These are phyloP conservation scores for Kluyveromyces aestuarii DNA, from an alignment of 805 yeast species.

Conservation along the genomic window DNA sequence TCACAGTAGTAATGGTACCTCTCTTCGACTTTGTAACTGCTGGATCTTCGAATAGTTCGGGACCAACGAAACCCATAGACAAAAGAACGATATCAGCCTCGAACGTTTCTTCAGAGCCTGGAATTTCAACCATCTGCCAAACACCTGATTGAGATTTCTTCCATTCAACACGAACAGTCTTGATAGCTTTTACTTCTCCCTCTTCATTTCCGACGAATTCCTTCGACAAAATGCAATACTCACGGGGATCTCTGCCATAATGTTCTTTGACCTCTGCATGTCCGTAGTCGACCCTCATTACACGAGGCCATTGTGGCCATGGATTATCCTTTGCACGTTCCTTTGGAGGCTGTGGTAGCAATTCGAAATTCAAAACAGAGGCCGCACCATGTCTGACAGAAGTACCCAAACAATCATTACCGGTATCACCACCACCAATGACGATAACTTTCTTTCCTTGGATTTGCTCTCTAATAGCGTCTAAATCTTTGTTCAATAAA, in stretches of 20 bases:
- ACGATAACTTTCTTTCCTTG: conserved; percentile 89
- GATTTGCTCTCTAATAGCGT: conserved; percentile 58
- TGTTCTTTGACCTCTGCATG: conserved; percentile 91
- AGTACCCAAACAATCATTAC: conserved; percentile 98
- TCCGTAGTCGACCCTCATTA: conserved; percentile 96
- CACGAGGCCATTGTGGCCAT: conserved; percentile 99
- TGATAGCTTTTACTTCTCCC: conserved; percentile 91
- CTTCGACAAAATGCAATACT: conserved; percentile 88
- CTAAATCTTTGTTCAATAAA: conserved; percentile 70
- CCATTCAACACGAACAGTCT: conserved; percentile 97
- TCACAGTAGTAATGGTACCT: conserved; percentile 62
- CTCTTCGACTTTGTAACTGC: conserved; percentile 52
- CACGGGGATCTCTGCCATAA: conserved; percentile 96
- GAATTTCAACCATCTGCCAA: conserved; percentile 98
- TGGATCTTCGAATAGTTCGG: conserved; percentile 72
- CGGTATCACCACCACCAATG: conserved; percentile 99
- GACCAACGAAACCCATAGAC: conserved; percentile 97
- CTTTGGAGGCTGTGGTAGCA: conserved; percentile 85
- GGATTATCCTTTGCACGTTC: conserved; percentile 90
- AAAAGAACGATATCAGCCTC: conserved; percentile 89
- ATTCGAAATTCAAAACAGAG: conserved; percentile 87
- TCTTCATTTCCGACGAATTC: conserved; percentile 93
- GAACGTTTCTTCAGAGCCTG: conserved; percentile 88
- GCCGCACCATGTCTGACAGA: conserved; percentile 95
- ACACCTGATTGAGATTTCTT: conserved; percentile 90